Percentiles rank a stretch among this genome's conserved stretches.
These are phyloP conservation scores for Aphanomyces invadans DNA, from an alignment of 352 stramenopile genomes.

Conservation along the genomic window DNA sequence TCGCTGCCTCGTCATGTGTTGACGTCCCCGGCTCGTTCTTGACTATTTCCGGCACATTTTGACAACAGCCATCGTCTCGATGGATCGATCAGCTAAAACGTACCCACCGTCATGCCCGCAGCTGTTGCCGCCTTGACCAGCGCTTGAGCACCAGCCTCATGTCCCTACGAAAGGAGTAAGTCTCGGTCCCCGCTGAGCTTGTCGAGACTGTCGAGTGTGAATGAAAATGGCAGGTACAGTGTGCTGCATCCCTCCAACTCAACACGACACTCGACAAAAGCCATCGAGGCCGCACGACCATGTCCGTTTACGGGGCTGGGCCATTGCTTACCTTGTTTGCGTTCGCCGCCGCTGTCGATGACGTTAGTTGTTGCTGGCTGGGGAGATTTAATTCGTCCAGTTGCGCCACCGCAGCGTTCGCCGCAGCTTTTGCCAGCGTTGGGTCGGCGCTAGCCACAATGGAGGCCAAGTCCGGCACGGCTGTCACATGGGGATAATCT, in stretches of 20 bases:
- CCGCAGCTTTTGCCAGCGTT: slow-evolving; percentile 58
- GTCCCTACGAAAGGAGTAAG: slow-evolving; percentile 5
- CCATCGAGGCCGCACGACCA: too few relatives aligned
- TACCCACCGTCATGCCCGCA: slow-evolving; percentile 7
- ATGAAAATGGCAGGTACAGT: too few relatives aligned
- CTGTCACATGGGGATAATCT: slow-evolving; percentile 4
- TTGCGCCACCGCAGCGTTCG: slow-evolving; percentile 49
- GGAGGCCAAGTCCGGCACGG: slow-evolving; percentile 43
- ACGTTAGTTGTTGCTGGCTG: too few relatives aligned
- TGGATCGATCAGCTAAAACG: too few relatives aligned
- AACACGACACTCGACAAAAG: too few relatives aligned
- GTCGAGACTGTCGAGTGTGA: too few relatives aligned
- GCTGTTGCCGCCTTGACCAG: slow-evolving; percentile 7
- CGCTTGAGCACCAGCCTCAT: slow-evolving; percentile 12
- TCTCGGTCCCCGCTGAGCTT: too few relatives aligned
- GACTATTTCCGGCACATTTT: too few relatives aligned
- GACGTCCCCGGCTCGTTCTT: slow-evolving; percentile 39
- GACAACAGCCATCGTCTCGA: too few relatives aligned
- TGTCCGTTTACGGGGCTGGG: not conserved
- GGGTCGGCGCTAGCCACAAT: slow-evolving; percentile 59
- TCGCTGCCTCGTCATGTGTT: slow-evolving; percentile 38
- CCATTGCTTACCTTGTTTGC: not conserved
- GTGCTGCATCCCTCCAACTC: too few relatives aligned
- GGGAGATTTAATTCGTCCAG: slow-evolving; percentile 64
- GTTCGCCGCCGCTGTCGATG: slow-evolving; percentile 28